Conservation (phyloP, 2,329 filamentous ascomycete genomes). For the Zelopaecilomyces penicillatus region DNA sequence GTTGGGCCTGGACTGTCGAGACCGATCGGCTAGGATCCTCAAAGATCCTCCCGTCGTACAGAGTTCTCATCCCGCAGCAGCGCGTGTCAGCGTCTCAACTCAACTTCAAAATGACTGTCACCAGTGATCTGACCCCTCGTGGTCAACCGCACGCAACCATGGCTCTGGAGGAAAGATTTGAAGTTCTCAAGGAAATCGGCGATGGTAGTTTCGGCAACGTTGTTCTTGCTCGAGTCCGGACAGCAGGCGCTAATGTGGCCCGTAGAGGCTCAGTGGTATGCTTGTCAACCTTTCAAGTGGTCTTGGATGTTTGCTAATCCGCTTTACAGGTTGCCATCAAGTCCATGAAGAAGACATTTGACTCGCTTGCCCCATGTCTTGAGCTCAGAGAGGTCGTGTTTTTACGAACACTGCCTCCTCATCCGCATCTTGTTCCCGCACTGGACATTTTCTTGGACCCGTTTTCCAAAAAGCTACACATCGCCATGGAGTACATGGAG, state of each 20-base stretch:
- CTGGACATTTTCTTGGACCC: conserved; percentile 98
- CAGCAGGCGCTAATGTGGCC: conserved; percentile 80
- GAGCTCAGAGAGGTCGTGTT: conserved; percentile 97
- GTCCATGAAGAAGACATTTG: conserved; percentile 99
- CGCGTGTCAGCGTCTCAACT: conserved; percentile 10
- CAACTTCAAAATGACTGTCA: conserved; percentile 60
- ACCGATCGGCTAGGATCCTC: background rate
- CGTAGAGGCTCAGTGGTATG: conserved; percentile 87
- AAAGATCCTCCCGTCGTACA: conserved; percentile 1
- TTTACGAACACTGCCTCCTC: conserved; percentile 75
- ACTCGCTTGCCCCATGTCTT: conserved; percentile 80
- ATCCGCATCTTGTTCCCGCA: conserved; percentile 90
- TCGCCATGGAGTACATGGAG: conserved; percentile 99
- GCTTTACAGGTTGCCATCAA: conserved; percentile 81
- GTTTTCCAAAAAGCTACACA: conserved; percentile 91
- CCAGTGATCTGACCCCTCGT: conserved; percentile 64
- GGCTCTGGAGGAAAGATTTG: conserved; percentile 86
- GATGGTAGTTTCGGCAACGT: conserved; percentile 99
- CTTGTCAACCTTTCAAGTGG: conserved; percentile 13
- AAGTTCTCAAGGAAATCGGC: conserved; percentile 95
- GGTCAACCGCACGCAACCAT: conserved; percentile 52
- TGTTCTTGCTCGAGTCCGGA: conserved; percentile 80
- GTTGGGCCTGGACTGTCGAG: conserved; percentile 7
- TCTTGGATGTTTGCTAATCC: conserved; percentile 9
- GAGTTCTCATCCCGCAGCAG: background rate